Base-by-base conservation (phyloP, 2,329 filamentous ascomycete species). In the Acrocalymma vagum region DNA sequence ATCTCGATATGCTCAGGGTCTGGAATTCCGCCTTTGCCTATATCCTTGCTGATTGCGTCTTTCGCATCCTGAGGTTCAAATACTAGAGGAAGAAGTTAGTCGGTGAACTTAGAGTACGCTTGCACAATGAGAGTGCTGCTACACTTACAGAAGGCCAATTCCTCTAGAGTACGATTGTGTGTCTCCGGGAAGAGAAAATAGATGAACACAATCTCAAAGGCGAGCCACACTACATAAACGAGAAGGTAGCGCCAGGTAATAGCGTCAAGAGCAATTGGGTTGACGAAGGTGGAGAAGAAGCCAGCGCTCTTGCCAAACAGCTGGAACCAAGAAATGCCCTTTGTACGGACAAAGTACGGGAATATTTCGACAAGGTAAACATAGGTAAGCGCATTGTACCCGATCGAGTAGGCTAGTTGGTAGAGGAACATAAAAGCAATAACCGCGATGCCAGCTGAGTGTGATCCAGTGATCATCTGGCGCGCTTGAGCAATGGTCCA, bases 171-270 rank as follows among this genome's bases (percentile, higher is more conserved):
- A 1, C 83, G 81, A 3, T 83, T 83, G 57, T 82, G 83, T 9
- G 85, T 88, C 72, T 89, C 85, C 29, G 85, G 78, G 58, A 83
- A 85, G 64, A 85, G 77, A 72, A 83, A 83, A 67, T 79, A 85
- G 13, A 85, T 80, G 50, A 85, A 83, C 21, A 78, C 51, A 25
- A 84, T 69, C 65, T 85, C 80, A 61, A 75, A 68, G 13, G 76
- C 67, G 54, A 84, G 77, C 82, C 81, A 85, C 29, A 81, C 62
- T 26, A 56, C 42, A 68, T 85, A 85, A 66, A 84, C 81, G 34
- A 84, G 71, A 73, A 82, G 83, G 41, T 85, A 80, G 64, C 83
- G 76, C 79, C 81, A 85, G 67, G 82, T 78, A 35, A 84, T 70
- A 39, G 76, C 75, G 37, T 79, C 72, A 76, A 83, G 83, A 10